Conservation (phyloP, 2,329 filamentous ascomycete species). For the Chaetomium strumarium region DNA sequence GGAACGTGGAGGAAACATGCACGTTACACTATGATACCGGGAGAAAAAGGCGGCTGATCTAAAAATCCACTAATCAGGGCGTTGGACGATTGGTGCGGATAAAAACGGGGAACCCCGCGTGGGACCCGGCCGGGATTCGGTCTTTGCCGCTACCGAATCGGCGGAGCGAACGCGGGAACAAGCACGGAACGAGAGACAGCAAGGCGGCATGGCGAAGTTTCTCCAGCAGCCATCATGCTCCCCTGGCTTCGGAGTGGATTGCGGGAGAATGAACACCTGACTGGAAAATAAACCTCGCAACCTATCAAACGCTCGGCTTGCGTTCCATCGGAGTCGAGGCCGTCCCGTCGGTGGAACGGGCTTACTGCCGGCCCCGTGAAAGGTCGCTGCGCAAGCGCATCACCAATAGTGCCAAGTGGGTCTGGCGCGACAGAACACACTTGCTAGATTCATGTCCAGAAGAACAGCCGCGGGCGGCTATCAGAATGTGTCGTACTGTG, state of each 20-base stretch:
- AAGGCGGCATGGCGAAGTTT: constrained; percentile 1
- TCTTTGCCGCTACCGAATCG: constrained; percentile 14
- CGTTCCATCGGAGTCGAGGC: constrained; percentile 9
- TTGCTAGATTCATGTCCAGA: background rate
- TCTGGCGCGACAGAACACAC: constrained; percentile 3
- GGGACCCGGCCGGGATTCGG: constrained; percentile 11
- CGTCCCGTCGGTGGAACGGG: constrained; percentile 6
- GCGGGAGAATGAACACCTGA: constrained; percentile 2
- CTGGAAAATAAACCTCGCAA: background rate
- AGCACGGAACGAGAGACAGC: constrained; percentile 1
- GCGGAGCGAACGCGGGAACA: background rate
- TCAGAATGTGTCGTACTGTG: background rate
- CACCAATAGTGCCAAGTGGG: background rate
- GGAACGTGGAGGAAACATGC: too few relatives aligned
- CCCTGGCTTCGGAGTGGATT: constrained; percentile 1
- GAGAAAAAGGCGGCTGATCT: too few relatives aligned
- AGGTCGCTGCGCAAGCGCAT: background rate
- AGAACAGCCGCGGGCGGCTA: background rate
- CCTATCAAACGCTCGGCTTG: constrained; percentile 1
- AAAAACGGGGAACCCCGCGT: background rate
- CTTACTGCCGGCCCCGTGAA: constrained; percentile 7
- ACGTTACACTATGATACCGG: too few relatives aligned
- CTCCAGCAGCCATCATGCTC: background rate
- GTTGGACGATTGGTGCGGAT: constrained; percentile 14
- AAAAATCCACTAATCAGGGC: background rate